Evolutionary conservation across 768 basidiomycete species (phyloP), one percentile per base, ranked within the genome.

Genomic region (Pisolithus sp.): DNA sequence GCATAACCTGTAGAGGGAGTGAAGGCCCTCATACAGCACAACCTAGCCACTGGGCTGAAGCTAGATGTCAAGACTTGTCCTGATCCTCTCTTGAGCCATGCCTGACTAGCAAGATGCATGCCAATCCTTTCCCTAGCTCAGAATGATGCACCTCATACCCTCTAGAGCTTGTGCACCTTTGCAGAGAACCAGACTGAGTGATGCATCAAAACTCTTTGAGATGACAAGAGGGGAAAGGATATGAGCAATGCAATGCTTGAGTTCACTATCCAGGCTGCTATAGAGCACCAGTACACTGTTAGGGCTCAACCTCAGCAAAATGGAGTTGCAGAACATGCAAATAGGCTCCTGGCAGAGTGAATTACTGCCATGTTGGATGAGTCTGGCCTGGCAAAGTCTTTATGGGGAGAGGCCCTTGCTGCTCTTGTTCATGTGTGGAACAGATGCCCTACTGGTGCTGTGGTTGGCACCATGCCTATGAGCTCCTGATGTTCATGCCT

Each of bases 141-240:
- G 17, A 51, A 44, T 50, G 37, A 49, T 47, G 45, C 9, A 50
- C 60, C 18, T n/a, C 47, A 40, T n/a, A 15, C 1, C 51, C 52
- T 31, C 43, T 63, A 2, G 48, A 56, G 9, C 62, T 60, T 37
- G 50, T 65, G 9, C 65, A 67, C 65, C 9, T 62, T 52, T 44
- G 60, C 62, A 38, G 63, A 71, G 58, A 68, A 58, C 37, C 52
- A 65, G 45, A 53, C 31, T 4, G 53, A 53, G 37, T 4, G 24
- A 2, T 46, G 50, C 17, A 47, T 67, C 39, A 59, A 59, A 37
- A 46, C 26, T 8, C 43, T 65, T 17, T 34, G 57, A 13, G 59
- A 65, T 49, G 62, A 64, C 21, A 58, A 59, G 48, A 60, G 62
- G 30, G 63, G 62, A 7, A 61, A 63, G 51, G 62, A 59, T 39